Conservation (phyloP, 2,329 filamentous ascomycete genomes). For the Aureobasidium sp. region DNA sequence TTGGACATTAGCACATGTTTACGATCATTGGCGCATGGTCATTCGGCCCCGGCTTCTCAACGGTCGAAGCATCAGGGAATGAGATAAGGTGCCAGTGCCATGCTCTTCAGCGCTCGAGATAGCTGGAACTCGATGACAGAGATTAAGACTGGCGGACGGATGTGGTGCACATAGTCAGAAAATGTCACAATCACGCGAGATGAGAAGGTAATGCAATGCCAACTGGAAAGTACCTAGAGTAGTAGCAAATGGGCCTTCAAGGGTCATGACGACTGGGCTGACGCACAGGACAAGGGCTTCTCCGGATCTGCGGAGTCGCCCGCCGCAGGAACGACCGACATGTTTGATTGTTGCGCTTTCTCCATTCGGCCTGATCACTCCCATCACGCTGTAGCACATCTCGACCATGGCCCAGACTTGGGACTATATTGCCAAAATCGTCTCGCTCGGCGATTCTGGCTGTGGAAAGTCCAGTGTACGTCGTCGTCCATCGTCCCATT, state of each 20-base stretch:
- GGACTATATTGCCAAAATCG: conserved; percentile 99
- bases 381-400: not conserved
- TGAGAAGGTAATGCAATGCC: not conserved
- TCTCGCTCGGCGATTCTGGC: conserved; percentile 93
- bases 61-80: not conserved
- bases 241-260: not conserved
- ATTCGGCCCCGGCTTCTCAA: conserved; percentile 1
- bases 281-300: not conserved
- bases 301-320: conserved; percentile 4
- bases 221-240: not conserved
- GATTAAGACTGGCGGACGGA: not conserved
- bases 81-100: not conserved
- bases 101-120: not conserved
- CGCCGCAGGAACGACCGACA: not conserved
- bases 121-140: no score
- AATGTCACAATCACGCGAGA: not conserved
- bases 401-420: conserved; percentile 56
- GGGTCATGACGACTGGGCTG: not conserved
- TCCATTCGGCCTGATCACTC: not conserved
- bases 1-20: conserved; percentile 3
- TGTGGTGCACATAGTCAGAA: not conserved
- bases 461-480: conserved; percentile 78
- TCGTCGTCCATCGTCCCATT: conserved; percentile 8
- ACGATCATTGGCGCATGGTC: conserved; percentile 9
- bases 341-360: not conserved